These are phyloP conservation scores for Amanita inopinata DNA, from an alignment of 768 basidiomycete genomes.

Conservation along the genomic window DNA sequence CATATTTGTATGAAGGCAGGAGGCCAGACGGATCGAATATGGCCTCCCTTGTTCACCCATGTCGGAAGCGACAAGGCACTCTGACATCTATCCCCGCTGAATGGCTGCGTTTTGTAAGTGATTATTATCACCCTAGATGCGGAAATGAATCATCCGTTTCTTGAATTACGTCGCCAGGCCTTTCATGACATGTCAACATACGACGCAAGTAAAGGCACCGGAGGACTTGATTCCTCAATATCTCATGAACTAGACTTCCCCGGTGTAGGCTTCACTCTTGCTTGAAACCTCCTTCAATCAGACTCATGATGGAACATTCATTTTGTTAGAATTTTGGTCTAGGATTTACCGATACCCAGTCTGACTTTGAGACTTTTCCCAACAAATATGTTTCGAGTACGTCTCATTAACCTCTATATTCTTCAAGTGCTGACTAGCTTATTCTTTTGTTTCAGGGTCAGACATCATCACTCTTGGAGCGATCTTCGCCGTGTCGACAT, in stretches of 20 bases:
- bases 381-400: conserved; percentile 35
- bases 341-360: conserved; percentile 33
- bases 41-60: conserved; percentile 21
- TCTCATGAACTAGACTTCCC: conserved; percentile 33
- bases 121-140: too few relatives aligned
- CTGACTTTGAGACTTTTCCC: conserved; percentile 31
- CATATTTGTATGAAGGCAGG: conserved; percentile 25
- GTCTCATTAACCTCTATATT: conserved; percentile 11
- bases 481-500: conserved; percentile 27
- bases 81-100: conserved; percentile 27
- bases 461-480: conserved; percentile 34
- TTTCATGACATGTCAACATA: conserved; percentile 44
- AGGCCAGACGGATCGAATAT: conserved; percentile 23
- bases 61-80: conserved; percentile 18
- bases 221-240: conserved; percentile 42
- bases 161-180: conserved; percentile 22
- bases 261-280: conserved; percentile 23
- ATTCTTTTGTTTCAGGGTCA: conserved; percentile 22
- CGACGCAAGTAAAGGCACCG: conserved; percentile 33
- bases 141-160: too few relatives aligned
- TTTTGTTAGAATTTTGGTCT: conserved; percentile 33
- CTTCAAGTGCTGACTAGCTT: not conserved
- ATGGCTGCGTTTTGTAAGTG: conserved; percentile 30
- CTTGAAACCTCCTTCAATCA: not conserved
- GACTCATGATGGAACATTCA: not conserved